Conservation (phyloP, 1,284 basidiomycete genomes). For the Ceratobasidium sp. region DNA sequence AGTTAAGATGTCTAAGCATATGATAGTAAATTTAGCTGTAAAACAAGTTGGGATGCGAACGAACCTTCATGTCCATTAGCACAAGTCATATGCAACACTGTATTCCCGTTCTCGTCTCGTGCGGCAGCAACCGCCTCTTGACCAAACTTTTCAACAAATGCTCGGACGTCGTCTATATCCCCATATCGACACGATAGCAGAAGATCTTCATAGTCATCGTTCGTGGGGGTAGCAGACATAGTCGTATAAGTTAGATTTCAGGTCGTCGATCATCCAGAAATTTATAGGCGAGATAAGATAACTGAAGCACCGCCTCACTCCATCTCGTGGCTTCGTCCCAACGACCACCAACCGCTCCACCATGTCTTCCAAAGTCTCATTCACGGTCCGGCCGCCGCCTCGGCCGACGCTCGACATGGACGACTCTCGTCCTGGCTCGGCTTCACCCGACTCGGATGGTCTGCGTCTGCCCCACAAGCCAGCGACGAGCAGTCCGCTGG, state of each 20-base stretch:
- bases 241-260: neutral
- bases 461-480: conserved; percentile 50
- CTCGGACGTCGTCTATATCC: conserved; percentile 76
- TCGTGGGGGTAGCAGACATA: conserved; percentile 44
- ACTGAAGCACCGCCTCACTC: conserved; percentile 23
- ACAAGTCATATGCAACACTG: conserved; percentile 80
- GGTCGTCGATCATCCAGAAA: conserved; percentile 12
- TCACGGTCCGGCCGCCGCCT: conserved; percentile 71
- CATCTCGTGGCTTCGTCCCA: conserved; percentile 23
- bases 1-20: conserved; percentile 67
- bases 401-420: conserved; percentile 60
- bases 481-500: conserved; percentile 64
- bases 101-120: conserved; percentile 80
- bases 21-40: neutral
- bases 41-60: conserved; percentile 43
- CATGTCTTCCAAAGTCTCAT: conserved; percentile 64
- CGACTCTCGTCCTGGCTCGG: conserved; percentile 62
- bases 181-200: conserved; percentile 86
- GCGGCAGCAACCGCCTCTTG: conserved; percentile 59
- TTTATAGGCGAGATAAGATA: conserved; percentile 34
- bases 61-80: conserved; percentile 87
- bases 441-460: conserved; percentile 53
- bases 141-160: conserved; percentile 69
- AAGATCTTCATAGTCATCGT: conserved; percentile 76
- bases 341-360: conserved; percentile 8